A percentile compares a stretch with the other conserved stretches of the same genome.
Conservation (phyloP, 2,329 filamentous ascomycete species). For the Trichoderma harzianum region DNA sequence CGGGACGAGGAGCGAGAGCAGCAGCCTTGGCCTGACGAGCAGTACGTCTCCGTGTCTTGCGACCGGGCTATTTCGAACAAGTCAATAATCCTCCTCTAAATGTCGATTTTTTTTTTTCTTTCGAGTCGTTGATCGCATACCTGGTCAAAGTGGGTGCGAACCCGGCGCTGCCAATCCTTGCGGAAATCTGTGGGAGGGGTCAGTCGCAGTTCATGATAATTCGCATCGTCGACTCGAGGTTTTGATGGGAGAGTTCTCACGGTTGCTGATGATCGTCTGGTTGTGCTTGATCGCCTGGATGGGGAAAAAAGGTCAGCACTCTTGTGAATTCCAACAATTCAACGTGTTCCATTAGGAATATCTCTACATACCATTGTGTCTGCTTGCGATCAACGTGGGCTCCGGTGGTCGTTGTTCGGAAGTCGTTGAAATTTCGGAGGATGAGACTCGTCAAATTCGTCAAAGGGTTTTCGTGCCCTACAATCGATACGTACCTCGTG, state of each 20-base stretch:
- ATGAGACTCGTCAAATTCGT: slow-evolving; percentile 40
- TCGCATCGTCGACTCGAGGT: slow-evolving; percentile 28
- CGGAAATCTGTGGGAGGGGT: slow-evolving; percentile 72
- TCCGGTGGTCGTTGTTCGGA: slow-evolving; percentile 41
- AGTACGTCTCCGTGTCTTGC: slow-evolving; percentile 89
- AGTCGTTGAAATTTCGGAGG: slow-evolving; percentile 39
- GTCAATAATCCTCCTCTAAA: slow-evolving; percentile 34
- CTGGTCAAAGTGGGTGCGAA: slow-evolving; percentile 99
- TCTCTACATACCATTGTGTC: slow-evolving; percentile 49
- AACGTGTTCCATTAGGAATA: slow-evolving; percentile 23
- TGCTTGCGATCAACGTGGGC: slow-evolving; percentile 50
- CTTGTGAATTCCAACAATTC: slow-evolving; percentile 23
- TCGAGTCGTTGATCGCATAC: slow-evolving; percentile 51
- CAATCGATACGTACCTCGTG: slow-evolving; percentile 33
- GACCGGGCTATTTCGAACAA: slow-evolving; percentile 67
- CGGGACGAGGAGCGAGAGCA: slow-evolving; percentile 89
- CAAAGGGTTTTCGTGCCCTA: slow-evolving; percentile 44
- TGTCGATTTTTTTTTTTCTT: slow-evolving; percentile 4
- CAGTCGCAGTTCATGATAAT: slow-evolving; percentile 36
- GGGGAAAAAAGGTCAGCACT: slow-evolving; percentile 34
- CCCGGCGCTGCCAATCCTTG: slow-evolving; percentile 99
- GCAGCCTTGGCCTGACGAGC: slow-evolving; percentile 94
- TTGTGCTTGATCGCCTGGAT: slow-evolving; percentile 97
- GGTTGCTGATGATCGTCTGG: slow-evolving; percentile 96
- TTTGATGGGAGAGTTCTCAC: slow-evolving; percentile 50